These are phyloP conservation scores for Boletus hoseneyae DNA, from an alignment of 1,284 basidiomycete species.

Conservation along the genomic window DNA sequence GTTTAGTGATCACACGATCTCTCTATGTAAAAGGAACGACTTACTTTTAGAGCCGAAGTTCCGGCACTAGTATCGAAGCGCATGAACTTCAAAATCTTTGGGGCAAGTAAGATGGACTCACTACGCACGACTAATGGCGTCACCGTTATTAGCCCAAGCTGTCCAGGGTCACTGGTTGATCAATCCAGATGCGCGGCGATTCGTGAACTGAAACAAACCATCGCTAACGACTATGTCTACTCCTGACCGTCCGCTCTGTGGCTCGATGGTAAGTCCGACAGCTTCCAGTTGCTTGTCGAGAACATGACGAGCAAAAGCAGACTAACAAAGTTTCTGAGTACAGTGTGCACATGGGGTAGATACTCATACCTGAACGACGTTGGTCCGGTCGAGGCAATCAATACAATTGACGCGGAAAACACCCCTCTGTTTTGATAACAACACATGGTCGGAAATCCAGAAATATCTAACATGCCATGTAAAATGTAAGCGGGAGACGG, in stretches of 20 bases:
- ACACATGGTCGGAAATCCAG: slow-evolving; percentile 74
- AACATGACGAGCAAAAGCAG: slow-evolving; percentile 84
- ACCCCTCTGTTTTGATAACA: slow-evolving; percentile 80
- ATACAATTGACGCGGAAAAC: slow-evolving; percentile 90
- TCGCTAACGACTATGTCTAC: slow-evolving; percentile 86
- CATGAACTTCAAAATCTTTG: not conserved
- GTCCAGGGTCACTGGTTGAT: slow-evolving; percentile 8
- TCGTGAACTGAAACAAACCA: slow-evolving; percentile 42
- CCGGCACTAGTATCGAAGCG: slow-evolving; percentile 54
- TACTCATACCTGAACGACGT: slow-evolving; percentile 71
- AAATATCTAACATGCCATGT: slow-evolving; percentile 55
- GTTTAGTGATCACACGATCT: slow-evolving; percentile 11
- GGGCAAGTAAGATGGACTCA: slow-evolving; percentile 39
- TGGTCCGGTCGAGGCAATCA: slow-evolving; percentile 90
- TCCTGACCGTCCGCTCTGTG: slow-evolving; percentile 50
- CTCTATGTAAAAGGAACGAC: slow-evolving; percentile 6
- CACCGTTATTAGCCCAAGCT: slow-evolving; percentile 97
- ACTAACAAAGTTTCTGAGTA: slow-evolving; percentile 44
- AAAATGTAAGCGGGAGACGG: not conserved
- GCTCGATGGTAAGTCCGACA: slow-evolving; percentile 62
- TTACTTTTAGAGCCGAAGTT: slow-evolving; percentile 87
- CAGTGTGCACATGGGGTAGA: not conserved
- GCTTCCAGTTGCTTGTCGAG: slow-evolving; percentile 80
- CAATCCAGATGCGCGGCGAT: not conserved
- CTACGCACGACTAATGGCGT: slow-evolving; percentile 86